phyloP scores from a whole-genome alignment of 148 eudicot genomes.

The Rhododendron ferrugineum region DNA sequence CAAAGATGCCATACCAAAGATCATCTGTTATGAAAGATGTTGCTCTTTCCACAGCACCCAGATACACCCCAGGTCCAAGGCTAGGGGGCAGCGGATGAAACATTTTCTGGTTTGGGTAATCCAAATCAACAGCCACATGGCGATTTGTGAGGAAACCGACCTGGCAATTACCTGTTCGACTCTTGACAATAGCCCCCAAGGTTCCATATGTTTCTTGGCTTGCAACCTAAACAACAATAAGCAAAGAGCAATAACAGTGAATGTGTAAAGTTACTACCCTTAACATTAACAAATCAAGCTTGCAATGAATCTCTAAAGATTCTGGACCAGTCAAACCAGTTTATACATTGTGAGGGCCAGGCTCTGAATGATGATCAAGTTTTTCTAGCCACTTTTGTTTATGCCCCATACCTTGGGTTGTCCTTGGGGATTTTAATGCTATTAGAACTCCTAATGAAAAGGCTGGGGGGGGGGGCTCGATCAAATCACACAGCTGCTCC shows the following conservation, averaged over 20 bases:
- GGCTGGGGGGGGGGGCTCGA: too few relatives aligned
- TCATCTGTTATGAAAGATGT: constrained; percentile 64
- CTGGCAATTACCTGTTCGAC: constrained; percentile 55
- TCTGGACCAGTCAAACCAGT: too few relatives aligned
- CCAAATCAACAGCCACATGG: constrained; percentile 69
- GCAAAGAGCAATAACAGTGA: constrained; percentile 3
- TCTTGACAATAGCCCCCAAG: constrained; percentile 68
- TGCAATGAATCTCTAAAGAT: too few relatives aligned
- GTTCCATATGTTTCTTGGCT: constrained; percentile 66
- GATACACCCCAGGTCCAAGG: constrained; percentile 72
- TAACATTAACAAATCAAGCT: too few relatives aligned
- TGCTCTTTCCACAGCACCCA: constrained; percentile 73
- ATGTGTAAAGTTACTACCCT: neutral
- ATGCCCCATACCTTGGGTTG: too few relatives aligned
- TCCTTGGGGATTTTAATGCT: too few relatives aligned
- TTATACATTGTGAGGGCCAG: too few relatives aligned
- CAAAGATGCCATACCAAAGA: constrained; percentile 72
- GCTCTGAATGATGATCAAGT: too few relatives aligned
- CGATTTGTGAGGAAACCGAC: constrained; percentile 69
- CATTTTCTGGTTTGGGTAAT: constrained; percentile 71
- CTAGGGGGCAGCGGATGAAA: constrained; percentile 73
- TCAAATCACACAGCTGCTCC: too few relatives aligned
- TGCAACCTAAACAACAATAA: constrained; percentile 42
- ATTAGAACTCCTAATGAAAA: too few relatives aligned
- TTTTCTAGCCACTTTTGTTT: too few relatives aligned